Base-by-base conservation (phyloP, 345 rosid genomes). In the Pelargonium nanum region DNA sequence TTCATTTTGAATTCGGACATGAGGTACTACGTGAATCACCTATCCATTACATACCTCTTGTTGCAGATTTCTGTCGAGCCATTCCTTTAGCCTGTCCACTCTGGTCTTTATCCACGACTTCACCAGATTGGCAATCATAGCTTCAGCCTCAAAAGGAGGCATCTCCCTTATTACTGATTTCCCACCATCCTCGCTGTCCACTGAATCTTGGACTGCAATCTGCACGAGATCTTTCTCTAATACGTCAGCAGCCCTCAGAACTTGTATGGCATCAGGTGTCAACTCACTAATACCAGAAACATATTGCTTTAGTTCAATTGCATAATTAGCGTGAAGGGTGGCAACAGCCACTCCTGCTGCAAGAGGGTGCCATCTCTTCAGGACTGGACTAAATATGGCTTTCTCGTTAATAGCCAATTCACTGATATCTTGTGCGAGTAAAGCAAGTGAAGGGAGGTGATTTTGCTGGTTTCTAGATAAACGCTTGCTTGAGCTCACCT, bases 181-280 rank as follows among this genome's bases (percentile, higher is more conserved):
- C 61, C 99, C 99, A 10, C 99, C 99, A 81, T 93, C 99, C 67
- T 93, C 99, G 65, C 97, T 87, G 53, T 93, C 85, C 56, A 87
- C 99, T 0, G 97, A 83, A 69, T 89, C 97, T 78, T 87, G 91
- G 60, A 93, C 97, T 0, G 99, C 99, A 55, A 93, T 90, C 74
- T 87, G 99, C 58, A 93, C 99, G 65, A 93, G 94, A 82, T 93
- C 97, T 68, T 89, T 87, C 82, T 93, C 99, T 75, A 89, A 78
- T 63, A 81, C 89, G 75, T 89, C 99, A 40, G 97, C 95, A 63
- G 94, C 96, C 22, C 84, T 81, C 54, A 93, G 81, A 56, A 87
- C 99, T 83, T 89, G 87, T 67, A 93, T 81, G 6, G 87, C 81
- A 74, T 93, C 99, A 1, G 99, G 91, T 0, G 99, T 85, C 76